These are phyloP conservation scores for Blepharisma japonicum DNA, from an alignment of 73 alveolate species.

Conservation along the genomic window DNA sequence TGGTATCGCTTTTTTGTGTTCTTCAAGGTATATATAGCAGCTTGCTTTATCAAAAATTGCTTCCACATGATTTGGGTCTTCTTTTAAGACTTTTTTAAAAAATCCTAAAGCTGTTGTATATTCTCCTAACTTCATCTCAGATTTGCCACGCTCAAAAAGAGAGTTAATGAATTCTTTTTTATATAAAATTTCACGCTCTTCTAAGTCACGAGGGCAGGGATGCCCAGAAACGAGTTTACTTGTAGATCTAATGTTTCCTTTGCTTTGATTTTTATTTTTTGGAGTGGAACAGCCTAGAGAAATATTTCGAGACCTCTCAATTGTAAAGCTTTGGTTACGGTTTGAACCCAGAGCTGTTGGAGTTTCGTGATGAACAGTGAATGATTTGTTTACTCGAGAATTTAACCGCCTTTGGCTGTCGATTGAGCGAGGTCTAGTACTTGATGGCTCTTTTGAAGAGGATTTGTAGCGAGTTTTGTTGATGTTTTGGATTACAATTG, in stretches of 20 bases:
- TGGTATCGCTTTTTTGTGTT: conserved; percentile 36
- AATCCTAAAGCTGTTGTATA: not conserved
- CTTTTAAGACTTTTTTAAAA: conserved; percentile 40
- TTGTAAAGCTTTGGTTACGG: conserved; percentile 8
- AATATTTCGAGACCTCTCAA: not conserved
- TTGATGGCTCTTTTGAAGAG: not conserved
- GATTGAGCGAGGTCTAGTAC: not conserved
- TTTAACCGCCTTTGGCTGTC: not conserved
- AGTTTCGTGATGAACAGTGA: conserved; percentile 15
- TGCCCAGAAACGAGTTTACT: conserved; percentile 16
- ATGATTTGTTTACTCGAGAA: conserved; percentile 23
- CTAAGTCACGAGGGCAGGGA: not conserved
- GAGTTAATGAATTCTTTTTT: not conserved
- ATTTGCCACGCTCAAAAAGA: not conserved
- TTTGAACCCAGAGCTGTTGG: not conserved
- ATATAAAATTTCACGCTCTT: not conserved
- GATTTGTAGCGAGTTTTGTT: conserved; percentile 4
- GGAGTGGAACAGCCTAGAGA: not conserved
- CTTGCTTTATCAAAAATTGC: conserved; percentile 38
- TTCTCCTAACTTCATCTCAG: not conserved
- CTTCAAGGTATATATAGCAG: conserved; percentile 33
- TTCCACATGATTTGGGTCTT: conserved; percentile 37
- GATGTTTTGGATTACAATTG: conserved; percentile 4
- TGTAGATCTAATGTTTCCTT: conserved; percentile 17
- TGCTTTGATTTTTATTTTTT: not conserved